Evolutionary conservation across 305 asterid genomes (phyloP).

Genomic region (Ruellia speciosa): DNA sequence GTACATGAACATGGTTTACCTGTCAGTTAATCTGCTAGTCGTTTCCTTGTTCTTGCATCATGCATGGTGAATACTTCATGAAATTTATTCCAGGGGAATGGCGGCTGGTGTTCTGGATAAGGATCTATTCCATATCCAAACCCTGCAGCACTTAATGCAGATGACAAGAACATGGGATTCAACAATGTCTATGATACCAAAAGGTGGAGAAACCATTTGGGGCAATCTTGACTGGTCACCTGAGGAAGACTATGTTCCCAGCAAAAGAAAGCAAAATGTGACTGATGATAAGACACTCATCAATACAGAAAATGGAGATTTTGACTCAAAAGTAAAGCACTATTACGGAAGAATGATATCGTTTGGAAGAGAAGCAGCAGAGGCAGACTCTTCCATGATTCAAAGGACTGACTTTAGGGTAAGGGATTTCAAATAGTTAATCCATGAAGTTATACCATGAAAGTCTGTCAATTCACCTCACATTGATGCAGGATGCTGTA

Average conservation of each 20-base stretch:
- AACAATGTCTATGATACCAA: constrained; percentile 93
- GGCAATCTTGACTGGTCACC: constrained; percentile 93
- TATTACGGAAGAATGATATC: constrained; percentile 81
- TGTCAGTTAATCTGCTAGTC: background rate
- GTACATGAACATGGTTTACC: constrained; percentile 11
- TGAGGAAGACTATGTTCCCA: constrained; percentile 52
- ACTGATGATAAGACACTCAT: constrained; percentile 32
- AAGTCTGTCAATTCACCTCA: no score
- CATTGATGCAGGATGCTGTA: constrained; percentile 55
- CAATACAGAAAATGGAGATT: constrained; percentile 21
- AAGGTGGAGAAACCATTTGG: constrained; percentile 90
- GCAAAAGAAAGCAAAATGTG: constrained; percentile 36
- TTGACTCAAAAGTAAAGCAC: constrained; percentile 30
- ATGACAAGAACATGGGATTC: constrained; percentile 97
- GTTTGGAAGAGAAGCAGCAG: constrained; percentile 65
- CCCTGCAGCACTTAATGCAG: constrained; percentile 75
- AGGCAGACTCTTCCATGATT: constrained; percentile 54
- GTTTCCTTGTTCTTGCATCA: background rate
- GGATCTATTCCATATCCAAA: constrained; percentile 71
- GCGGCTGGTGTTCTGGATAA: constrained; percentile 78
- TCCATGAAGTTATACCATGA: no score
- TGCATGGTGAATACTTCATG: background rate
- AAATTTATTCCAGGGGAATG: constrained; percentile 47
- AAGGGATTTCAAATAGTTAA: constrained; percentile 2
- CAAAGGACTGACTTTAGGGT: constrained; percentile 84